phyloP scores from a whole-genome alignment of 768 basidiomycete species.

The Collybiopsis luxurians region DNA sequence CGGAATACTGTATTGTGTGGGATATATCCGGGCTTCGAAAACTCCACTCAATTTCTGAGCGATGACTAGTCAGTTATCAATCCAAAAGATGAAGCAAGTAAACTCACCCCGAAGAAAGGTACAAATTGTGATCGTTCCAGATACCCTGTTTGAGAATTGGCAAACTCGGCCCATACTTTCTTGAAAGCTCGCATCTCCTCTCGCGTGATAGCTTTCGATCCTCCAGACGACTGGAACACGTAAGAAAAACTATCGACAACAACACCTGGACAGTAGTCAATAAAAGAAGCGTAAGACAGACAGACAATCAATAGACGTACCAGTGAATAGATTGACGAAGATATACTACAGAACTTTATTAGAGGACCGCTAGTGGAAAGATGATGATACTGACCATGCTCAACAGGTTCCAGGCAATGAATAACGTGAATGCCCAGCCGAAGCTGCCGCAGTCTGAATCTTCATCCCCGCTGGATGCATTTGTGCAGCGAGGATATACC shows the following conservation, averaged over 20 bases:
- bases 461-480: conserved; percentile 36
- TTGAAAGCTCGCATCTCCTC: conserved; percentile 95
- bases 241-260: conserved; percentile 96
- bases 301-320: conserved; percentile 31
- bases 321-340: conserved; percentile 94
- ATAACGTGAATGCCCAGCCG: conserved; percentile 80
- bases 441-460: conserved; percentile 88
- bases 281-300: neutral
- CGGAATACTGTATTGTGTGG: conserved; percentile 57
- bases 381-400: conserved; percentile 70
- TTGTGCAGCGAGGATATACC: conserved; percentile 79
- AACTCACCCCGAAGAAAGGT: conserved; percentile 77
- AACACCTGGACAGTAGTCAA: conserved; percentile 49
- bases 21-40: conserved; percentile 88
- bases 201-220: conserved; percentile 78
- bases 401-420: conserved; percentile 93
- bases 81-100: neutral
- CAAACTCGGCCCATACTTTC: conserved; percentile 87
- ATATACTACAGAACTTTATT: conserved; percentile 62
- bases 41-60: conserved; percentile 76
- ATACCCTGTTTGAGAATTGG: conserved; percentile 75
- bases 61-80: neutral
- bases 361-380: neutral
- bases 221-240: conserved; percentile 84
- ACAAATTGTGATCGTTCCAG: conserved; percentile 69